phyloP scores from a whole-genome alignment of 208 protist species.

The Crithidia thermophila region DNA sequence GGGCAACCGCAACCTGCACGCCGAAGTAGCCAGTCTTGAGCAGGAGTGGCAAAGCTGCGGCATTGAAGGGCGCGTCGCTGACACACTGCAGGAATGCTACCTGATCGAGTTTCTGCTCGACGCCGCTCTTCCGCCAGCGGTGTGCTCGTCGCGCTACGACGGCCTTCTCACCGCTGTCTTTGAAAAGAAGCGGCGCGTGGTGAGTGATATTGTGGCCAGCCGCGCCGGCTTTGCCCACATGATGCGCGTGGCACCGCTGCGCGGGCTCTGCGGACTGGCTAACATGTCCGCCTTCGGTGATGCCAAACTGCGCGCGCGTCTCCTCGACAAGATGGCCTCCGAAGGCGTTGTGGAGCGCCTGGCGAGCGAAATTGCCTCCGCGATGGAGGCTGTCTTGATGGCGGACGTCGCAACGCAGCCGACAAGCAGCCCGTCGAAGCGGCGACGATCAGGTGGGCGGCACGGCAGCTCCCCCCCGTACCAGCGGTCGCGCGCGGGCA shows the following conservation, averaged over 20 bases:
- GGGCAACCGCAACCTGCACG: conserved; percentile 47
- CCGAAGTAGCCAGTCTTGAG: conserved; percentile 57
- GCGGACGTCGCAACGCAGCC: not conserved
- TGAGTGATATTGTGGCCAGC: conserved; percentile 63
- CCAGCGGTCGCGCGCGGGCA: conserved; percentile 18
- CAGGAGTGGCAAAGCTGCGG: conserved; percentile 47
- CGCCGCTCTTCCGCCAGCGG: conserved; percentile 81
- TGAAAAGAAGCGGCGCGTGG: conserved; percentile 75
- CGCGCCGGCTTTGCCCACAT: conserved; percentile 49
- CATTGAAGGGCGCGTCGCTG: conserved; percentile 44
- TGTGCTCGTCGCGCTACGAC: conserved; percentile 88
- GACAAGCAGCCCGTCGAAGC: conserved; percentile 11
- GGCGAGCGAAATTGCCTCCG: conserved; percentile 40
- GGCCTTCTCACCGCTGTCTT: conserved; percentile 53
- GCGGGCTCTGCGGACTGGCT: conserved; percentile 54
- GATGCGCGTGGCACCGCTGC: conserved; percentile 58
- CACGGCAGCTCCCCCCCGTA: conserved; percentile 3
- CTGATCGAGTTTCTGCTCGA: conserved; percentile 88
- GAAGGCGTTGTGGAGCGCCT: conserved; percentile 72
- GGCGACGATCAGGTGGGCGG: not conserved
- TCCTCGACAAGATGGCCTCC: conserved; percentile 71
- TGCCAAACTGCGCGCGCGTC: conserved; percentile 57
- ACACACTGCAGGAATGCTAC: conserved; percentile 71
- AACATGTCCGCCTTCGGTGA: conserved; percentile 73
- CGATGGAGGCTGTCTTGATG: conserved; percentile 14